Conservation (phyloP, 2,329 filamentous ascomycete genomes). For the Paecilomyces variotii region DNA sequence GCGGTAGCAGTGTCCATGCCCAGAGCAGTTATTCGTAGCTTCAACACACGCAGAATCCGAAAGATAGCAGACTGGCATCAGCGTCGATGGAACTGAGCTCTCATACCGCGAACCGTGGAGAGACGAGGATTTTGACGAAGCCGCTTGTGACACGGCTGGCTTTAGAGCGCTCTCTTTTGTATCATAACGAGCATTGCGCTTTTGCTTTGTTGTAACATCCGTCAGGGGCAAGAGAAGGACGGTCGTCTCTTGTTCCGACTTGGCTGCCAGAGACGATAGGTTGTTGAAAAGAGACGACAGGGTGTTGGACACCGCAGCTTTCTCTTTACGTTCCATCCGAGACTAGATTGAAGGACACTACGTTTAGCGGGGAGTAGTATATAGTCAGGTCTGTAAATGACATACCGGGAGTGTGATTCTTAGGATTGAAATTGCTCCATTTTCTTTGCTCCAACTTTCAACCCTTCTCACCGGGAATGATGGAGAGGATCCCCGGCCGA, state of each 20-base stretch:
- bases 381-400: conserved; percentile 12
- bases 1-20: conserved; percentile 68
- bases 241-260: conserved; percentile 49
- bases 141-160: neutral
- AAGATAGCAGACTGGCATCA: conserved; percentile 67
- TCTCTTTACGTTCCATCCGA: conserved; percentile 5
- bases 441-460: conserved; percentile 22
- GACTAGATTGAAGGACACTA: conserved; percentile 13
- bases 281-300: conserved; percentile 39
- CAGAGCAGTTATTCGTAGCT: conserved; percentile 70
- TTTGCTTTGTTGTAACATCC: neutral
- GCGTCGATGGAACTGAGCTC: conserved; percentile 33
- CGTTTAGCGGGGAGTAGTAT: neutral
- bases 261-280: conserved; percentile 41
- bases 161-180: conserved; percentile 3
- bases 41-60: conserved; percentile 60
- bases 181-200: conserved; percentile 1
- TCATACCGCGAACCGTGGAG: conserved; percentile 15
- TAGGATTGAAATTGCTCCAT: conserved; percentile 12
- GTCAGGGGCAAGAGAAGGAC: conserved; percentile 45
- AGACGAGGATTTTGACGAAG: conserved; percentile 29
- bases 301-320: conserved; percentile 31
- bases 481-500: conserved; percentile 25
- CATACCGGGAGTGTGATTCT: conserved; percentile 28
- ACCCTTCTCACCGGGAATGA: conserved; percentile 19